These are phyloP conservation scores for Aspergillus coremiiformis DNA, from an alignment of 495 filamentous ascomycete species.

Conservation along the genomic window DNA sequence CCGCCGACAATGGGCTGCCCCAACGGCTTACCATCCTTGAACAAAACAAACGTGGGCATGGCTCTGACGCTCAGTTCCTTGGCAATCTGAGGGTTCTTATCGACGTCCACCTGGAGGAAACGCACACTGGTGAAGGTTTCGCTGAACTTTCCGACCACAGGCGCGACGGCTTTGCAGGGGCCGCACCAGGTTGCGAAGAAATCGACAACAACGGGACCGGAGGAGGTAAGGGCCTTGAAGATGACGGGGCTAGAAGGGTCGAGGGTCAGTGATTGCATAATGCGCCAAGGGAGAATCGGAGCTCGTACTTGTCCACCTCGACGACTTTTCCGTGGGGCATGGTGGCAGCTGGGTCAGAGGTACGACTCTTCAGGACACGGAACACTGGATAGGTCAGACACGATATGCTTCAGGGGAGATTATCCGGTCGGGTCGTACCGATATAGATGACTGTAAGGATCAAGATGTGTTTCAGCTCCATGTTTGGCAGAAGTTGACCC, in stretches of 20 bases:
- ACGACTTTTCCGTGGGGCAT: slow-evolving; percentile 15
- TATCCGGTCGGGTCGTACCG: not conserved
- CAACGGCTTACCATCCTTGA: slow-evolving; percentile 55
- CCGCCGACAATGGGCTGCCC: slow-evolving; percentile 7
- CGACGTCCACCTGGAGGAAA: slow-evolving; percentile 84
- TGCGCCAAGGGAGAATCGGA: not conserved
- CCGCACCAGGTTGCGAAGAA: slow-evolving; percentile 59
- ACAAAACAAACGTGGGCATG: slow-evolving; percentile 80
- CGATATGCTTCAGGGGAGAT: not conserved
- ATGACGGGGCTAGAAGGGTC: slow-evolving; percentile 6
- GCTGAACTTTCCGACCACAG: slow-evolving; percentile 60
- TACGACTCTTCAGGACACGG: not conserved
- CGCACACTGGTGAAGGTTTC: slow-evolving; percentile 44
- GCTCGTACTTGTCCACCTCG: slow-evolving; percentile 11
- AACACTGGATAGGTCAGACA: not conserved
- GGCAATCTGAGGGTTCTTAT: slow-evolving; percentile 62
- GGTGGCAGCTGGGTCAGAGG: slow-evolving; percentile 2
- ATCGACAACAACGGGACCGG: slow-evolving; percentile 29
- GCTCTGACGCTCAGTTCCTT: slow-evolving; percentile 66
- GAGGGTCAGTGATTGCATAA: not conserved
- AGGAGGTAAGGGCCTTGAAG: slow-evolving; percentile 43
- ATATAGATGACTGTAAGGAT: not conserved
- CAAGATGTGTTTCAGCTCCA: not conserved
- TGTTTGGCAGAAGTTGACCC: not conserved
- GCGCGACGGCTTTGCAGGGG: slow-evolving; percentile 62